Conservation (phyloP, 768 basidiomycete species). For the Suillus americanus region DNA sequence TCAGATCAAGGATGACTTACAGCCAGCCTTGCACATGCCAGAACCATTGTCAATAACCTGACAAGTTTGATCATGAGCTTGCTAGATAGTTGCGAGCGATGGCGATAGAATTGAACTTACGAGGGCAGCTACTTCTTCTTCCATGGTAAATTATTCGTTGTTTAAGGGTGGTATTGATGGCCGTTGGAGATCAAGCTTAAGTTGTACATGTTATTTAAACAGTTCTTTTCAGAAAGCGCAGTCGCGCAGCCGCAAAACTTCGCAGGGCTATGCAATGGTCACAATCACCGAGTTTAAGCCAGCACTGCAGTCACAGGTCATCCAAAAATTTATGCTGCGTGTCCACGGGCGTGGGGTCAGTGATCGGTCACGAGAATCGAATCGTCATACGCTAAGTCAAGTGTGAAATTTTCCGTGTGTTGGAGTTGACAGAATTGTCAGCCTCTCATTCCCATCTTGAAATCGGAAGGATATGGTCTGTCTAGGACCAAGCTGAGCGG, state of each 20-base stretch:
- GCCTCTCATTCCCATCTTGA: neutral
- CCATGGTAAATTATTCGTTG: constrained; percentile 41
- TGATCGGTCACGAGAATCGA: neutral
- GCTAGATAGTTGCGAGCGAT: neutral
- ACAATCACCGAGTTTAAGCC: neutral
- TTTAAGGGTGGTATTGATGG: neutral
- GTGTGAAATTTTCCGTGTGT: neutral
- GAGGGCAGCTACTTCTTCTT: constrained; percentile 65
- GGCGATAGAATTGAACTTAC: constrained; percentile 27
- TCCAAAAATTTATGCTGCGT: neutral
- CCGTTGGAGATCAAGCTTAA: neutral
- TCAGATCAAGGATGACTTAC: constrained; percentile 46
- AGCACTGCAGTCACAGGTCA: neutral
- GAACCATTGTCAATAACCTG: constrained; percentile 93
- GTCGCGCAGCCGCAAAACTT: neutral
- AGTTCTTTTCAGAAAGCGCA: neutral
- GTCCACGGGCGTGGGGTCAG: neutral
- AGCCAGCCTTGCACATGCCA: constrained; percentile 99
- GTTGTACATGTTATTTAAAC: neutral
- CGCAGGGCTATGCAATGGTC: neutral
- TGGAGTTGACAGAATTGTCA: neutral
- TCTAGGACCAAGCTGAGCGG: neutral
- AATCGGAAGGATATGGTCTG: neutral
- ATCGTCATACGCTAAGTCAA: neutral
- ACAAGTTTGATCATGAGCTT: constrained; percentile 4